These are phyloP conservation scores for Alloascoidea africana DNA, from an alignment of 805 yeast species.

Conservation along the genomic window DNA sequence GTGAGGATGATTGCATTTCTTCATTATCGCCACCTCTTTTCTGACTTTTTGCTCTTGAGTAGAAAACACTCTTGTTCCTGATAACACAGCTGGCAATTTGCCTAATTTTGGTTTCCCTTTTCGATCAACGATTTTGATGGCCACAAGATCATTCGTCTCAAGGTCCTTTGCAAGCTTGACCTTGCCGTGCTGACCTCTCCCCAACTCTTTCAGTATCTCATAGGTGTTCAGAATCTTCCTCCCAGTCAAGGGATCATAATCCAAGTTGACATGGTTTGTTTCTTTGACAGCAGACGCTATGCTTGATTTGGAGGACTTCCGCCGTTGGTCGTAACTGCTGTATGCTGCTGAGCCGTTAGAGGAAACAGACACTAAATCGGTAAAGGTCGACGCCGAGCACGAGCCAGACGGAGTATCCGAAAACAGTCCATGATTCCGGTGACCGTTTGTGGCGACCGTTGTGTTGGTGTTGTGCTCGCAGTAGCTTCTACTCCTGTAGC, in stretches of 20 bases:
- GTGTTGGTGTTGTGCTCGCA: no score
- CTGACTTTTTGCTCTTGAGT: conserved; percentile 63
- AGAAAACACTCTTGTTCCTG: conserved; percentile 16
- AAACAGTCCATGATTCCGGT: no score
- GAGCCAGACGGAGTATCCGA: no score
- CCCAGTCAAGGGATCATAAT: conserved; percentile 38
- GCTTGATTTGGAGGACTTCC: no score
- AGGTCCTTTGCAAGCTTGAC: conserved; percentile 40
- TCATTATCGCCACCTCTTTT: conserved; percentile 86
- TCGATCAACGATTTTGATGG: conserved; percentile 84
- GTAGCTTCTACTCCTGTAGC: no score
- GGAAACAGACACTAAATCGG: no score
- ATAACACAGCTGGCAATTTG: conserved; percentile 18
- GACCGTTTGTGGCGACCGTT: no score
- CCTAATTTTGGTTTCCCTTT: conserved; percentile 41
- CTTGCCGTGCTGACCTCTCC: conserved; percentile 48
- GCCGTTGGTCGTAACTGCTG: no score
- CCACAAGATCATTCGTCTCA: conserved; percentile 45
- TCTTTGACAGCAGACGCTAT: conserved; percentile 33
- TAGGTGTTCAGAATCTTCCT: conserved; percentile 43
- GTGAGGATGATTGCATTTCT: conserved; percentile 82
- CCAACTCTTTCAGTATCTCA: conserved; percentile 38
- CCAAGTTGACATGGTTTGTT: conserved; percentile 37
- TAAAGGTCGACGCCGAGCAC: no score
- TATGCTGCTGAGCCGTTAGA: no score